These are phyloP conservation scores for Pseudoscleropodium purum DNA, from an alignment of 225 moss, liverwort and hornwort genomes.

Conservation along the genomic window DNA sequence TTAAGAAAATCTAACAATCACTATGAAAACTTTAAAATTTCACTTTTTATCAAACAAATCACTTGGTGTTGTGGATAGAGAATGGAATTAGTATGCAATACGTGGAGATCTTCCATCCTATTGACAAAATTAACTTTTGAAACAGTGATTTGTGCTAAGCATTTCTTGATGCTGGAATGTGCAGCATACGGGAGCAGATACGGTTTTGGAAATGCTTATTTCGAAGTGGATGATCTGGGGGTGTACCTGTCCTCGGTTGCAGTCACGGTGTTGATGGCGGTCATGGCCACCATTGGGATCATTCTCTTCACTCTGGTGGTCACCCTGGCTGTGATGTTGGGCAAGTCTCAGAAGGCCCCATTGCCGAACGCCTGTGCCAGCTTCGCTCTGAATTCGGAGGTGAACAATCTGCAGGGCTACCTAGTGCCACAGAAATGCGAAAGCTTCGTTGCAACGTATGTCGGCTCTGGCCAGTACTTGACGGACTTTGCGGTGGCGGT, in stretches of 20 bases:
- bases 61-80: neutral
- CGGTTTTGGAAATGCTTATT: conserved; percentile 48
- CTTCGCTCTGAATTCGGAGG: conserved; percentile 63
- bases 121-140: neutral
- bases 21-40: neutral
- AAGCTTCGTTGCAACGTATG: conserved; percentile 34
- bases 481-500: conserved; percentile 66
- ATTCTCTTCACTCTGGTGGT: conserved; percentile 77
- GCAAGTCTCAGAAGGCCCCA: conserved; percentile 51
- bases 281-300: conserved; percentile 60
- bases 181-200: conserved; percentile 48
- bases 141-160: neutral
- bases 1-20: neutral
- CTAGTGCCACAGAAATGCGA: conserved; percentile 45
- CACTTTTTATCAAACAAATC: neutral
- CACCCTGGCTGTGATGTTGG: conserved; percentile 81
- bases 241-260: conserved; percentile 81
- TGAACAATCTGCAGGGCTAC: conserved; percentile 85
- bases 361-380: conserved; percentile 39
- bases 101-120: neutral
- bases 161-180: neutral
- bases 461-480: conserved; percentile 52
- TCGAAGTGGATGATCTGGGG: conserved; percentile 80
- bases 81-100: neutral
- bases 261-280: conserved; percentile 50